Base-by-base conservation (phyloP, 805 yeast genomes). In the Candida sithepensis region DNA sequence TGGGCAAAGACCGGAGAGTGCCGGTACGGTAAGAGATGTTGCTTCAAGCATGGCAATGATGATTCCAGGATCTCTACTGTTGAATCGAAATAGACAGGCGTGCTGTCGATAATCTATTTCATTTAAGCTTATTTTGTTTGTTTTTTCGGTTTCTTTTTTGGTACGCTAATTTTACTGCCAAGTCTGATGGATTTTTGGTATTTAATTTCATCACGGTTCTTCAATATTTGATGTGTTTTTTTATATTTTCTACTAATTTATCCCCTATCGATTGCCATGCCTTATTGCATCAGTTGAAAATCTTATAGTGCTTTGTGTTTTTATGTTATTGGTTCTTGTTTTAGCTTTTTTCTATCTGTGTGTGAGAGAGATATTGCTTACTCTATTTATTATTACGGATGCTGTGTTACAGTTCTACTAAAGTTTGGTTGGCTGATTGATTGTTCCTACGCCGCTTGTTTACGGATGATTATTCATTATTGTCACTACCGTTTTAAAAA, bases 1-100 rank as follows among this genome's bases (percentile, higher is more conserved):
- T 90, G 96, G 96, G 61, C 81, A 20, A 84, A 83, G 60, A 77
- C 75, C 40, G 97, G 97, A 13, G 70, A 78, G 41, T 90, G 97
- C 64, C 80, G 95, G 36, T 90, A 90, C 68, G 96, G 96, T 23
- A 87, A 80, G 64, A 78, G 97, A 61, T 90, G 97, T 66, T 88
- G 96, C 62, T 90, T 91, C 73, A 88, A 85, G 62, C 97, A 90
- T 67, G 88, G 85, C 26, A 69, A 69, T 43, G 66, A 61, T 24
- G 66, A 61, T 39, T 23, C 3, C 34, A 12, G 14, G 8, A 12
- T 14, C 14, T 10, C 34, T 30, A 30, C 34, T 12, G 34, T 30
- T 5, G 34, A 30, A 30, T 30, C 34, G 14, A 30, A 30, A 12
- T 26, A 26, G 30, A 26, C 8, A 26, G n/a, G n/a, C n/a, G 30